Conservation (phyloP, 352 stramenopile species). For the Halophytophthora polymorphica region DNA sequence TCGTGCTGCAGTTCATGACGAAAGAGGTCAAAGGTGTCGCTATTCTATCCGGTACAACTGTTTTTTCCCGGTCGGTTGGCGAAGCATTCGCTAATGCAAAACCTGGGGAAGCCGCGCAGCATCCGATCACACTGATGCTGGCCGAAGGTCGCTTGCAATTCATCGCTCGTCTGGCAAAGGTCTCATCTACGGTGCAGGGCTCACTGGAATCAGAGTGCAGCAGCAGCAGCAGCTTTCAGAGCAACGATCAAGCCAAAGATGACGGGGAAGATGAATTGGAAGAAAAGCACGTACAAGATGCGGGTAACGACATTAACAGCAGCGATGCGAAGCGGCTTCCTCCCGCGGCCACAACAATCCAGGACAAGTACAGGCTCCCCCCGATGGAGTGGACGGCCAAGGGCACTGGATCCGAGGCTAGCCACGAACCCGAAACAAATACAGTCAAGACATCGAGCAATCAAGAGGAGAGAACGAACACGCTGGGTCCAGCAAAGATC, state of each 20-base stretch:
- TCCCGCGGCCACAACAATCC: conserved; percentile 27
- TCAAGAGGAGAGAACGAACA: neutral
- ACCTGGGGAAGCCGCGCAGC: conserved; percentile 3
- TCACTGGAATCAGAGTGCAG: conserved; percentile 3
- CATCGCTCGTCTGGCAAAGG: conserved; percentile 7
- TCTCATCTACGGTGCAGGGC: neutral
- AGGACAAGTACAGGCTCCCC: conserved; percentile 44
- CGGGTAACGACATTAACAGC: neutral
- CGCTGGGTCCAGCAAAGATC: conserved; percentile 17
- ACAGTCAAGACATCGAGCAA: neutral
- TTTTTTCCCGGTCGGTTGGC: conserved; percentile 10
- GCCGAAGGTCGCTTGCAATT: conserved; percentile 15
- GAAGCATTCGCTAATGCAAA: conserved; percentile 4
- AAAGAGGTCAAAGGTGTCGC: conserved; percentile 3
- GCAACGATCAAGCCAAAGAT: neutral
- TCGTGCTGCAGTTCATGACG: conserved; percentile 7
- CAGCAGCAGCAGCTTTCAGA: neutral
- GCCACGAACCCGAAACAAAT: neutral
- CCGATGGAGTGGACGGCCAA: conserved; percentile 25
- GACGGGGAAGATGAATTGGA: neutral
- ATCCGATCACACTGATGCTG: conserved; percentile 17
- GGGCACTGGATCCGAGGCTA: neutral
- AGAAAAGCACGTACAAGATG: neutral
- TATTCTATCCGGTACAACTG: conserved; percentile 6
- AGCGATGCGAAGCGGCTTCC: neutral